A percentile compares a stretch with the other conserved stretches of the same genome.
Evolutionary conservation across 148 eudicot species (phyloP).

Genomic region (Spergularia bocconei): DNA sequence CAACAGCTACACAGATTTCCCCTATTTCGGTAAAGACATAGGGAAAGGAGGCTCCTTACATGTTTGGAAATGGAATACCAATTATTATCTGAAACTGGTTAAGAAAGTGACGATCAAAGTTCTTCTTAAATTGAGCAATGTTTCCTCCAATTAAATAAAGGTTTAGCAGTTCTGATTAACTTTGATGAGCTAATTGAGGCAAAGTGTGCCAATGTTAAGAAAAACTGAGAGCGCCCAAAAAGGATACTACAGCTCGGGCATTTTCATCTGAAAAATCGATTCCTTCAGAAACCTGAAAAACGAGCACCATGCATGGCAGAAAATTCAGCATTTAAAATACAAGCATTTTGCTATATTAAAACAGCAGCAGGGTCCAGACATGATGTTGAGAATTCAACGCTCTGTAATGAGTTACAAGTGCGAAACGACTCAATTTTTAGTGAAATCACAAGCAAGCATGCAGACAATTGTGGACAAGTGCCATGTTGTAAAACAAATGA

Average conservation of each 20-base stretch:
- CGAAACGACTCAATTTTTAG: not conserved
- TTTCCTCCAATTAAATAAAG: not conserved
- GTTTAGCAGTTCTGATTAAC: not conserved
- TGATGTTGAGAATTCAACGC: not conserved
- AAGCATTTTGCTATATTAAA: not conserved
- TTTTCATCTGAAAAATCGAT: conserved; percentile 94
- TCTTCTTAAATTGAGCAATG: not conserved
- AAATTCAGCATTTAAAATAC: not conserved
- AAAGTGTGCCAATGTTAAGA: not conserved
- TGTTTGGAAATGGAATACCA: conserved; percentile 95
- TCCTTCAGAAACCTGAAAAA: conserved; percentile 91
- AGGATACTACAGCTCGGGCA: conserved; percentile 99
- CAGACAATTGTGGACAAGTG: not conserved
- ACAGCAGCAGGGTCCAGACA: too few relatives aligned
- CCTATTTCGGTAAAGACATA: conserved; percentile 3
- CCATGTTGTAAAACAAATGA: not conserved
- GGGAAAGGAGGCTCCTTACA: conserved; percentile 46
- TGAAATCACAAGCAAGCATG: not conserved
- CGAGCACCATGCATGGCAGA: not conserved
- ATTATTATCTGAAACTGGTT: conserved; percentile 68
- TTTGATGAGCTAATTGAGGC: conserved; percentile 1
- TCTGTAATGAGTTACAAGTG: not conserved
- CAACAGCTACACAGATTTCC: not conserved
- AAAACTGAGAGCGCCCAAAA: conserved; percentile 20
- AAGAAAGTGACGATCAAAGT: conserved; percentile 35